These are phyloP conservation scores for Fusarium verrucosum DNA, from an alignment of 2,329 filamentous ascomycete genomes.

Conservation along the genomic window DNA sequence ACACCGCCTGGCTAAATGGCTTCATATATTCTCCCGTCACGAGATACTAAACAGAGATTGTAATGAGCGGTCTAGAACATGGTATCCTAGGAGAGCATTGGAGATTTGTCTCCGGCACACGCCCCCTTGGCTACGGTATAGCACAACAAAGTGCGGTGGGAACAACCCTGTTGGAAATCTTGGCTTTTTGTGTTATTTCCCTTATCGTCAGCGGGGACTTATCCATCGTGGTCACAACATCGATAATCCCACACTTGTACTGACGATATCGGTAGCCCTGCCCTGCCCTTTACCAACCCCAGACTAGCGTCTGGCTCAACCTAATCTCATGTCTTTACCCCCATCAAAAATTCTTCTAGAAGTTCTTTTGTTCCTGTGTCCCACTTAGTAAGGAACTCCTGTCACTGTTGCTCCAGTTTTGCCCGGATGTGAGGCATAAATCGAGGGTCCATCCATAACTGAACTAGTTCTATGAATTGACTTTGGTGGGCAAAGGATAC, in stretches of 20 bases:
- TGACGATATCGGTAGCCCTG: too few relatives aligned
- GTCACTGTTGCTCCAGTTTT: conserved; percentile 25
- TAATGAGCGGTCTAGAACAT: conserved; percentile 29
- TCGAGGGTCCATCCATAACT: conserved; percentile 21
- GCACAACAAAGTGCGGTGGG: conserved; percentile 20
- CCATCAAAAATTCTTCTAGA: conserved; percentile 35
- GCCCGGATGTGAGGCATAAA: conserved; percentile 25
- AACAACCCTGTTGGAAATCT: conserved; percentile 23
- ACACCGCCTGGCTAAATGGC: conserved; percentile 26
- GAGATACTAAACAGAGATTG: not conserved
- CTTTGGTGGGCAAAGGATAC: too few relatives aligned
- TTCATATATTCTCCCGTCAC: conserved; percentile 7
- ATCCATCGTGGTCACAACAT: conserved; percentile 14
- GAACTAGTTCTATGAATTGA: too few relatives aligned
- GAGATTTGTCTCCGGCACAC: conserved; percentile 17
- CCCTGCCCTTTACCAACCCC: conserved; percentile 15
- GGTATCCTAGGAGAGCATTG: not conserved
- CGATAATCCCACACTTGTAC: conserved; percentile 10
- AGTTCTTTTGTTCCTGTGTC: conserved; percentile 26
- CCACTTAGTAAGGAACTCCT: conserved; percentile 13
- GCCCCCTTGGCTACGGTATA: conserved; percentile 17
- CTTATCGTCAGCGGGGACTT: conserved; percentile 26
- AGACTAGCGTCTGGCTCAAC: conserved; percentile 33
- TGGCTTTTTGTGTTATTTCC: conserved; percentile 27
- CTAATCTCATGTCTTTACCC: conserved; percentile 9